Base-by-base conservation (phyloP, 306 rosid species). In the Trifolium subterraneum region DNA sequence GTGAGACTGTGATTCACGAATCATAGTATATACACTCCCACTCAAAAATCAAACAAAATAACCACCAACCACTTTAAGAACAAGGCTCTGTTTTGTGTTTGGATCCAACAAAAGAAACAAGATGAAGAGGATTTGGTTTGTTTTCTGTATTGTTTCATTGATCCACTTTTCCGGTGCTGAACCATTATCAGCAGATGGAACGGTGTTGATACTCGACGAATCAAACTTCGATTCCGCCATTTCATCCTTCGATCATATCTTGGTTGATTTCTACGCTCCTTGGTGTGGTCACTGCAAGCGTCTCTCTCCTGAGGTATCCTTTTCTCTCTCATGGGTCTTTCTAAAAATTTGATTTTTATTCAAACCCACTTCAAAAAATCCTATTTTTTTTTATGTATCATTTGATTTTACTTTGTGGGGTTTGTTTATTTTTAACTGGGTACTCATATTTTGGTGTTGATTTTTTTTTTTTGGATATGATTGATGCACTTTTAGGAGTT, bases 281-380 rank as follows among this genome's bases (percentile, higher is more conserved):
- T 94, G 97, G 99, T 94, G 99, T 66, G 96, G 93, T 67, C 99
- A 94, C 90, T 92, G 99, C 95, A 94, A 92, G 82, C 95, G 98
- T 72, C 99, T 94, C 67, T 78, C 95, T 78, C 99, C 96, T 20
- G 96, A 92, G 96, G 97, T 94, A 41, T 59, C 51, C 54, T 66
- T 66, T 78, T 62, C 81, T 44, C 13, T 47, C 7, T 6, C 22
- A 4, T 15, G 29, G 20, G 13, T 68, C 50, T 11, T 74, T 44
- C 47, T 9, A 9, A 71, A 58, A 12, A 41, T 66, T 50, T 42
- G 3, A n/a, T 75, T 66, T 60, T 75, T 8, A 27, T 65, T n/a
- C 33, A 48, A 59, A 14, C 48, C 62, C 65, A 9, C 68, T 41
- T 41, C 1, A 11, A 63, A 60, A 75, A 63, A 2, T 6, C 25